Conservation (phyloP, 805 yeast species). For the Zygosaccharomyces bisporus region DNA sequence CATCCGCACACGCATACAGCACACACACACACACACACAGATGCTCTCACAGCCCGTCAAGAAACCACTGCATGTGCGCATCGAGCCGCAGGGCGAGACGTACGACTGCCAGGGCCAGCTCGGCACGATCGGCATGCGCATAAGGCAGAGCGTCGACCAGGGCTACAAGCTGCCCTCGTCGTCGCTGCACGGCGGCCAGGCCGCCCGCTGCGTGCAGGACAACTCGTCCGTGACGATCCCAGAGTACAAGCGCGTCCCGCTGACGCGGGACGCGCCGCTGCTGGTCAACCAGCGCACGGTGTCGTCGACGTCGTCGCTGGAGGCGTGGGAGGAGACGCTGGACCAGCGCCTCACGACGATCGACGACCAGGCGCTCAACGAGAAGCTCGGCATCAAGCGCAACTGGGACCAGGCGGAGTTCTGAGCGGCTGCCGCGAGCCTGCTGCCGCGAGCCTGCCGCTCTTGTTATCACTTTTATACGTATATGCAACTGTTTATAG, state of each 20-base stretch:
- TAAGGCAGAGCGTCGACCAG: constrained; percentile 61
- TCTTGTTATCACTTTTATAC: too few species aligned
- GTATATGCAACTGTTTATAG: constrained; percentile 3
- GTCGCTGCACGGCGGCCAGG: constrained; percentile 14
- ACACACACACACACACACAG: neutral
- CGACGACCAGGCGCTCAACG: constrained; percentile 28
- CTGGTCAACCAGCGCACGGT: constrained; percentile 35
- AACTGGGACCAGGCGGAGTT: constrained; percentile 19
- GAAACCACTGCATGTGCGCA: constrained; percentile 33
- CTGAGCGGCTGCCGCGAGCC: too few species aligned
- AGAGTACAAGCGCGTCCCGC: constrained; percentile 37
- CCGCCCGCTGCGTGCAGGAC: constrained; percentile 22
- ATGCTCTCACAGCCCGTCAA: constrained; percentile 33
- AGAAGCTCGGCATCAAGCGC: constrained; percentile 22
- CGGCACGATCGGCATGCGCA: constrained; percentile 64
- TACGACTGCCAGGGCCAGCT: constrained; percentile 38
- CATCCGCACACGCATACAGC: too few species aligned
- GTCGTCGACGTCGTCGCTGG: constrained; percentile 37
- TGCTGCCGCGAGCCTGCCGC: too few species aligned
- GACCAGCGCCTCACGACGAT: constrained; percentile 37
- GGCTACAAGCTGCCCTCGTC: constrained; percentile 43
- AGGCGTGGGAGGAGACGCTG: constrained; percentile 40
- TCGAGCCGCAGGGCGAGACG: constrained; percentile 22
- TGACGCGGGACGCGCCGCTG: constrained; percentile 34
- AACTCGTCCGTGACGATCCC: constrained; percentile 28